These are phyloP conservation scores for Podila epicladia DNA, from an alignment of 192 early-diverging fungal genomes.

Conservation along the genomic window DNA sequence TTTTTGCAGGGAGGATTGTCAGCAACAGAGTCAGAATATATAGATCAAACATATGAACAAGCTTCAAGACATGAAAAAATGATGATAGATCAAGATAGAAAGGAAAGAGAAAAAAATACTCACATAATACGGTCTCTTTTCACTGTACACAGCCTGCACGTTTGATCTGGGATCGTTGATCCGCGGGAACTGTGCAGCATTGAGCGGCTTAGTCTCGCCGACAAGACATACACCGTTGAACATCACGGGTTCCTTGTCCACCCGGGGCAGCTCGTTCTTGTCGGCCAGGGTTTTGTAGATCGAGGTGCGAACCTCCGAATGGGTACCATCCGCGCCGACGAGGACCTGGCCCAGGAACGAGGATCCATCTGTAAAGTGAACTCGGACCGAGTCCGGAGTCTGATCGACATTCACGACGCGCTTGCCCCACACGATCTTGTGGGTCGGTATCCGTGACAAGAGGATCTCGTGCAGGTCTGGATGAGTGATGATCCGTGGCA, in stretches of 20 bases:
- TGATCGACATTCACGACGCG: neutral
- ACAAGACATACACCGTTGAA: neutral
- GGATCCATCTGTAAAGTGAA: neutral
- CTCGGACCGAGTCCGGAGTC: neutral
- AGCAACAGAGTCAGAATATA: neutral
- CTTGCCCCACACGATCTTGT: neutral
- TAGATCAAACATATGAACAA: neutral
- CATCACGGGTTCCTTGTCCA: neutral
- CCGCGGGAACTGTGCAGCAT: neutral
- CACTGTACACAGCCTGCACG: neutral
- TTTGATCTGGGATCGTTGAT: neutral
- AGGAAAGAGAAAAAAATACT: neutral
- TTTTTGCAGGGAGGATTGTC: neutral
- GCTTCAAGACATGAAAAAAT: neutral
- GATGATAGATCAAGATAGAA: too few relatives aligned
- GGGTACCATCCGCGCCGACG: neutral
- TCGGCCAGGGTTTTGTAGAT: neutral
- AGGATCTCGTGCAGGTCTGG: neutral
- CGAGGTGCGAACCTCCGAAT: neutral
- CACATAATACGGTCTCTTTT: slow-evolving; percentile 1
- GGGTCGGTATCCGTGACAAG: neutral
- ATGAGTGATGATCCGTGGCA: neutral
- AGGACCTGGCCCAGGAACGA: neutral
- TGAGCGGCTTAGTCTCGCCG: neutral
- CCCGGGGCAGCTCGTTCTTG: neutral